These are phyloP conservation scores for Sphagnum magellanicum DNA, from an alignment of 228 moss, liverwort and hornwort genomes.

Conservation along the genomic window DNA sequence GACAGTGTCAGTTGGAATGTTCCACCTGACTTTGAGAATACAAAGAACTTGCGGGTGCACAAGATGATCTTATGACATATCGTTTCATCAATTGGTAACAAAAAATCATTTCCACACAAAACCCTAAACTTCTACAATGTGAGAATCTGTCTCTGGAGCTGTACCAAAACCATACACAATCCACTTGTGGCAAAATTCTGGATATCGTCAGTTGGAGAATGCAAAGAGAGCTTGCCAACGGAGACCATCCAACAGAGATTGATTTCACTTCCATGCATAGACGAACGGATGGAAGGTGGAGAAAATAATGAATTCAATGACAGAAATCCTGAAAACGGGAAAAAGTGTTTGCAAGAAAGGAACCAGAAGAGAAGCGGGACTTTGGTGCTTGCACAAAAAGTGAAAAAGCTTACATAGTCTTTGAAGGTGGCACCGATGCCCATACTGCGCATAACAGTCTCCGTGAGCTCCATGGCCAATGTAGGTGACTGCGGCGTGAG, in stretches of 20 bases:
- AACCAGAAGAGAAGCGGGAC: not conserved
- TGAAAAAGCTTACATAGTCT: constrained; percentile 55
- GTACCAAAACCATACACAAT: no score
- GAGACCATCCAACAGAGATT: not conserved
- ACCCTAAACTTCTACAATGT: no score
- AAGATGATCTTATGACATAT: no score
- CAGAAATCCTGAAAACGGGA: not conserved
- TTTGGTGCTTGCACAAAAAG: not conserved
- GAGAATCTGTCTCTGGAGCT: no score
- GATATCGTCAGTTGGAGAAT: no score
- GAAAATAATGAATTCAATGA: not conserved
- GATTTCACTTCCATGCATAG: not conserved
- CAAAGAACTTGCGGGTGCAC: no score
- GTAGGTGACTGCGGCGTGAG: no score
- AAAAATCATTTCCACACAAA: no score
- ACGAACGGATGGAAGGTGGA: not conserved
- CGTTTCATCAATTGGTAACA: no score
- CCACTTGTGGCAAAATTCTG: no score
- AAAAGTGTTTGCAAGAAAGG: not conserved
- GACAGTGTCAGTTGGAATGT: no score
- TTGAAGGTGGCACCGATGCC: constrained; percentile 75
- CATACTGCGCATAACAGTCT: constrained; percentile 64
- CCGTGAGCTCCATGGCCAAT: constrained; percentile 67
- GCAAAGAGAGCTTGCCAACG: not conserved
- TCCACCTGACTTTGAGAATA: no score